Evolutionary conservation across 345 rosid species (phyloP).

Genomic region (Eucalyptus decipiens): DNA sequence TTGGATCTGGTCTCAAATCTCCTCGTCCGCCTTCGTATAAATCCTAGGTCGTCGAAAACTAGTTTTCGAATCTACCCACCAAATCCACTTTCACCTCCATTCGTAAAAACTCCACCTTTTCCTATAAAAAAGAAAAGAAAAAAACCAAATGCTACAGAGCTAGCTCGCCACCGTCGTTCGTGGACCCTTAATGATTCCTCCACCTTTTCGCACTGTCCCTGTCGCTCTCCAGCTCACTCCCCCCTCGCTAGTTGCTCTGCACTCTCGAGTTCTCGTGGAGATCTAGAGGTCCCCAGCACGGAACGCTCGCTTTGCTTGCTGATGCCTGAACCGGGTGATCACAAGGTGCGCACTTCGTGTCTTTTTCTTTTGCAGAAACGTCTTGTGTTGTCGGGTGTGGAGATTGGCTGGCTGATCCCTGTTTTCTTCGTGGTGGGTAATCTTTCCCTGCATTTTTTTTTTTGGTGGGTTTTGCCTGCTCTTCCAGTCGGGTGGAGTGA

Average conservation of each 20-base stretch:
- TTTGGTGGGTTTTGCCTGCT: not conserved
- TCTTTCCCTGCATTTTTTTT: not conserved
- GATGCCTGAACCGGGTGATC: not conserved
- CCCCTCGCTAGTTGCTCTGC: not conserved
- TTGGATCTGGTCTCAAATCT: not conserved
- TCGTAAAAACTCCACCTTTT: not conserved
- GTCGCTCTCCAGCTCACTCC: not conserved
- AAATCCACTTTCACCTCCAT: not conserved
- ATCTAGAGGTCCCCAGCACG: not conserved
- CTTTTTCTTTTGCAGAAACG: not conserved
- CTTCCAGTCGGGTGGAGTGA: not conserved
- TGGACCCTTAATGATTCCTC: not conserved
- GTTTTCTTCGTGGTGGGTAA: not conserved
- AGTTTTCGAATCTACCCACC: not conserved
- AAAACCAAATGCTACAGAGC: too few species aligned
- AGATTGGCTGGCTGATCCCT: not conserved
- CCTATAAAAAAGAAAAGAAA: not conserved
- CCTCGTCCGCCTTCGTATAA: not conserved
- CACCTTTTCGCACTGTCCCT: not conserved
- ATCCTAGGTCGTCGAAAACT: not conserved
- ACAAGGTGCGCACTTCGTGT: not conserved
- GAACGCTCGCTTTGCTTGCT: not conserved
- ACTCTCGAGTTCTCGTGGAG: not conserved
- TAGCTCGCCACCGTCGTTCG: not conserved
- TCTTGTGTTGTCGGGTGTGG: not conserved